These are phyloP conservation scores for Poa pratensis DNA, from an alignment of 176 grass and related monocot genomes.

Conservation along the genomic window DNA sequence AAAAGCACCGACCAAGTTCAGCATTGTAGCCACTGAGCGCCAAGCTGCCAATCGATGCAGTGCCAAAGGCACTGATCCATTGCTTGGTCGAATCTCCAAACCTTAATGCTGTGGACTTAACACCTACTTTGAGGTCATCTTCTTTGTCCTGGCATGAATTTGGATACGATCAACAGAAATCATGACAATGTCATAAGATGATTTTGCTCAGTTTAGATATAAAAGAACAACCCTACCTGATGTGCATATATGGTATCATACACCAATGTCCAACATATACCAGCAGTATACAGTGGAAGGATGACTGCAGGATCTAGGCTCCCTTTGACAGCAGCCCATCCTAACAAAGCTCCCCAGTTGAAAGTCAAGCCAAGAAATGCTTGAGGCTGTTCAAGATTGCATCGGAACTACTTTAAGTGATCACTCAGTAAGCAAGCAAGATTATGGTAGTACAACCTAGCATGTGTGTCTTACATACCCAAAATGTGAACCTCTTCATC, in stretches of 20 bases:
- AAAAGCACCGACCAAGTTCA: conserved; percentile 64
- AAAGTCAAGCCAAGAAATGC: conserved; percentile 85
- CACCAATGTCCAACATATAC: conserved; percentile 92
- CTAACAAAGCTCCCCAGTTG: conserved; percentile 97
- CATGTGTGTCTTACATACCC: conserved; percentile 28
- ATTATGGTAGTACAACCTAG: background rate
- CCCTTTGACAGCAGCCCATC: conserved; percentile 83
- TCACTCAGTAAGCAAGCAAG: background rate
- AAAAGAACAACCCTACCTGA: conserved; percentile 47
- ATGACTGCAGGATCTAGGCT: conserved; percentile 67
- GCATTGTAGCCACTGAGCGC: conserved; percentile 76
- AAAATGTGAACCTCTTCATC: conserved; percentile 92
- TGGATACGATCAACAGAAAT: conserved; percentile 8
- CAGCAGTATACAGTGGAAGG: conserved; percentile 78
- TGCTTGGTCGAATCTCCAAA: conserved; percentile 77
- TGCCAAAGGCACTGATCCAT: conserved; percentile 76
- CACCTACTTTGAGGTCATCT: conserved; percentile 83
- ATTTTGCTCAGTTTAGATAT: conserved; percentile 11
- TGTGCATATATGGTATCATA: conserved; percentile 97
- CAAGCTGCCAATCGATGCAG: conserved; percentile 64
- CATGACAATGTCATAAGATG: background rate
- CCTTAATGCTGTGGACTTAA: conserved; percentile 90
- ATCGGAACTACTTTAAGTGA: conserved; percentile 7
- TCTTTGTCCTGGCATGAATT: conserved; percentile 73
- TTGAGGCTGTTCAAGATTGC: conserved; percentile 68